These are phyloP conservation scores for Rhododendron ferrugineum DNA, from an alignment of 148 eudicot genomes.

Conservation along the genomic window DNA sequence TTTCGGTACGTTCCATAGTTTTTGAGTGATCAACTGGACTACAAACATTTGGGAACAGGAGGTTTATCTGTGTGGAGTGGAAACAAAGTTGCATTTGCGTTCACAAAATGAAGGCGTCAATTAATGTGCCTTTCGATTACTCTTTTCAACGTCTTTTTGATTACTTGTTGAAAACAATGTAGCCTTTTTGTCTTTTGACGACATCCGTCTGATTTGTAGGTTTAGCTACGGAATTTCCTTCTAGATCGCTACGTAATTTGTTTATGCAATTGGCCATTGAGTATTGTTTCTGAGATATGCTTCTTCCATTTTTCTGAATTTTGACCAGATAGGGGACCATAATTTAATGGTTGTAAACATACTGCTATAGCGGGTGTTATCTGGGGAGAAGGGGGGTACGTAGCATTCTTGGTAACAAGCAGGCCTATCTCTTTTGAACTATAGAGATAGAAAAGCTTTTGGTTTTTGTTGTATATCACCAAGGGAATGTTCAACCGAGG, in stretches of 20 bases:
- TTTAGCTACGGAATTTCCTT: neutral
- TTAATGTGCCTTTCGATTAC: neutral
- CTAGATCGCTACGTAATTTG: neutral
- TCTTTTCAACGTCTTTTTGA: neutral
- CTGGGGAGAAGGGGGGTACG: too few relatives aligned
- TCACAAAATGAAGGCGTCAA: neutral
- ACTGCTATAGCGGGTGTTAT: too few relatives aligned
- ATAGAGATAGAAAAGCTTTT: too few relatives aligned
- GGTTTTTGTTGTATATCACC: neutral
- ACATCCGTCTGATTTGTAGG: neutral
- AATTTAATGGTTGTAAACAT: too few relatives aligned
- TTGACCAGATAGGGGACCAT: too few relatives aligned
- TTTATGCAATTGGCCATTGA: neutral
- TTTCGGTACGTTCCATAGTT: neutral
- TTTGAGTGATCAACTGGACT: neutral
- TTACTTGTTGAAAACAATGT: too few relatives aligned
- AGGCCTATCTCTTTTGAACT: too few relatives aligned
- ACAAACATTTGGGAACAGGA: neutral
- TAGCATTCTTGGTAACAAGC: too few relatives aligned
- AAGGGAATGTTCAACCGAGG: conserved; percentile 10
- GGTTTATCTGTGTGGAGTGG: neutral
- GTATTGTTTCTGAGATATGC: too few relatives aligned
- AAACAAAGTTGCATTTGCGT: neutral
- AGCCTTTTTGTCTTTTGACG: neutral
- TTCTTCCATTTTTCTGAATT: too few relatives aligned